Percentiles rank a stretch among this genome's conserved stretches.
These are phyloP conservation scores for Xylariales sp. DNA, from an alignment of 2,329 filamentous ascomycete genomes.

Conservation along the genomic window DNA sequence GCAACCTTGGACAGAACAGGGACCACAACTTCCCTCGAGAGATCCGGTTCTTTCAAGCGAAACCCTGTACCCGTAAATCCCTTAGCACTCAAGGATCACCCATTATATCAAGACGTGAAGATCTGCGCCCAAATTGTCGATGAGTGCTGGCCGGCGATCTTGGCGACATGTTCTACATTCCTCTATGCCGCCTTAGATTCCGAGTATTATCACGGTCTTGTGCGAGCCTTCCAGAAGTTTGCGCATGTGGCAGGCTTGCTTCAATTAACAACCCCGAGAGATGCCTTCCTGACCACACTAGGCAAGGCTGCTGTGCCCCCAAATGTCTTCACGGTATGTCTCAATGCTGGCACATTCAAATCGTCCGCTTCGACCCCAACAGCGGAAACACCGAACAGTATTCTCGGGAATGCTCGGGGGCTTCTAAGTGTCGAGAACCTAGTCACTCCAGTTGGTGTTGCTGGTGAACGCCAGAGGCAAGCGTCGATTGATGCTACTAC, in stretches of 20 bases:
- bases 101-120: conserved; percentile 65
- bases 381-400: conserved; percentile 48
- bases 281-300: conserved; percentile 90
- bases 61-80: conserved; percentile 82
- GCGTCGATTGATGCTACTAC: conserved; percentile 49
- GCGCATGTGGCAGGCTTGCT: conserved; percentile 90
- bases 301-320: conserved; percentile 90
- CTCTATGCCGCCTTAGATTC: conserved; percentile 86
- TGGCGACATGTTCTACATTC: conserved; percentile 94
- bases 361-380: conserved; percentile 40
- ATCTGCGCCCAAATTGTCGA: conserved; percentile 80
- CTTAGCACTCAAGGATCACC: conserved; percentile 67
- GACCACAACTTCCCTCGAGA: conserved; percentile 38
- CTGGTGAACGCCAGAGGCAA: conserved; percentile 55
- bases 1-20: conserved; percentile 23
- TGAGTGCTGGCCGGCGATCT: conserved; percentile 89
- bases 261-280: conserved; percentile 76
- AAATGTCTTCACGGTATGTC: conserved; percentile 61
- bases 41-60: conserved; percentile 65
- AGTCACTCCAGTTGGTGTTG: conserved; percentile 51
- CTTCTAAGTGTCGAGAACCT: conserved; percentile 70
- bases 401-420: conserved; percentile 67
- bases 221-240: conserved; percentile 90
- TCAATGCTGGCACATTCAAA: conserved; percentile 43
- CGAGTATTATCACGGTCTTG: conserved; percentile 88